phyloP scores from a whole-genome alignment of 2,329 filamentous ascomycete species.

The Falciphora oryzae region DNA sequence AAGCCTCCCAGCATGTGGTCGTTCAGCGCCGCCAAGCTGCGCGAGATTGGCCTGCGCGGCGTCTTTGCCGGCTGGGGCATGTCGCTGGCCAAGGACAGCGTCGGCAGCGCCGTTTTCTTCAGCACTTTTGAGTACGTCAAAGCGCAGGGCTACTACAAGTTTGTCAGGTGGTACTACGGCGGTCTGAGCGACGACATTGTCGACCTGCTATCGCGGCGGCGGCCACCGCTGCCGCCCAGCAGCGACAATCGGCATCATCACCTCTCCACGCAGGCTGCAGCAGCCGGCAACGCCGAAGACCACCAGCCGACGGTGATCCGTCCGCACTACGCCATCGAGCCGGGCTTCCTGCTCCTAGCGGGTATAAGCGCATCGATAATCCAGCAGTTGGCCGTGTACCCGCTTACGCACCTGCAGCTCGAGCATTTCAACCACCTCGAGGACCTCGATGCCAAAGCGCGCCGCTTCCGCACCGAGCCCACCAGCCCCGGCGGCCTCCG shows the following conservation, averaged over 20 bases:
- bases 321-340: constrained; percentile 71
- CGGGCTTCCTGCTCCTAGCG: constrained; percentile 62
- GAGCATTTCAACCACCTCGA: constrained; percentile 70
- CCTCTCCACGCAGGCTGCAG: constrained; percentile 7
- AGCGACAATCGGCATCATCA: no score
- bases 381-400: constrained; percentile 66
- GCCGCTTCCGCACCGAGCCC: constrained; percentile 32
- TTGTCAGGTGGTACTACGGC: constrained; percentile 66
- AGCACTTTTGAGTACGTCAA: constrained; percentile 71
- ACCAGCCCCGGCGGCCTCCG: constrained; percentile 25
- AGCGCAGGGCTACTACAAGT: constrained; percentile 66
- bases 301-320: constrained; percentile 47
- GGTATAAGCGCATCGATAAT: constrained; percentile 63
- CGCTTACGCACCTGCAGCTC: constrained; percentile 63
- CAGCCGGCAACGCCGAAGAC: neutral
- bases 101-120: constrained; percentile 69
- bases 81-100: constrained; percentile 61
- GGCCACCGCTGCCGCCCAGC: constrained; percentile 24
- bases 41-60: constrained; percentile 66
- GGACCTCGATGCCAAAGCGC: constrained; percentile 58
- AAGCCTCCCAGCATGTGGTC: constrained; percentile 62
- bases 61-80: constrained; percentile 70
- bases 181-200: constrained; percentile 47
- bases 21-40: constrained; percentile 60
- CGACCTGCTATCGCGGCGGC: constrained; percentile 41